These are phyloP conservation scores for Cryptosporidium ubiquitum DNA, from an alignment of 169 alveolate species.

Conservation along the genomic window DNA sequence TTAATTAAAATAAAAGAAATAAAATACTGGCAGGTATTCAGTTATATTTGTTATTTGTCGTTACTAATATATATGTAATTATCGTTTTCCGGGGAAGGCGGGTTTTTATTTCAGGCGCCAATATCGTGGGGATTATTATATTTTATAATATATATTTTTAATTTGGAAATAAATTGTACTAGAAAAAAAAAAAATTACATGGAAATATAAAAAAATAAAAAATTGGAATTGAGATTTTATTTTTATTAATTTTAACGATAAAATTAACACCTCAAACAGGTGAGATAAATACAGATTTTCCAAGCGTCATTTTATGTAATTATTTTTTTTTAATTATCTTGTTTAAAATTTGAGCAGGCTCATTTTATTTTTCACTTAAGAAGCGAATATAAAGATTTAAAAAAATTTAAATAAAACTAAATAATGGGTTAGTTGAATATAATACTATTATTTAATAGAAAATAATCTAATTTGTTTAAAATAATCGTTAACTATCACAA, in stretches of 20 bases:
- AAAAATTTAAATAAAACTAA: not conserved
- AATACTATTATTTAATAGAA: not conserved
- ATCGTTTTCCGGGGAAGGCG: not conserved
- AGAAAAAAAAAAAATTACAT: not conserved
- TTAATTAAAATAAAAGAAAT: too few species aligned
- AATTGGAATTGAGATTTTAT: not conserved
- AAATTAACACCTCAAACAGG: not conserved
- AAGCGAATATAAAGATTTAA: not conserved
- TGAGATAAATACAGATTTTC: not conserved
- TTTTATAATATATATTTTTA: not conserved
- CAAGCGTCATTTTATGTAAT: too few species aligned
- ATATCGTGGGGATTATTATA: not conserved
- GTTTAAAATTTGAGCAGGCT: not conserved
- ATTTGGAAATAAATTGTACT: not conserved
- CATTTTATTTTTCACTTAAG: not conserved
- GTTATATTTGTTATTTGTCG: not conserved
- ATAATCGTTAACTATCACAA: too few species aligned
- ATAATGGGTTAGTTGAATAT: not conserved
- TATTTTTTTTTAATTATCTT: too few species aligned
- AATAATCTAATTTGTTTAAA: not conserved
- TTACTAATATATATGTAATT: not conserved
- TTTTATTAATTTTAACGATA: not conserved
- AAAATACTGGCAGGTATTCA: constrained; percentile 2
- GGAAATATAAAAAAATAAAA: not conserved
- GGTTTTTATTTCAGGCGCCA: not conserved